These are phyloP conservation scores for Xylaria hypoxylon DNA, from an alignment of 2,329 filamentous ascomycete species.

Conservation along the genomic window DNA sequence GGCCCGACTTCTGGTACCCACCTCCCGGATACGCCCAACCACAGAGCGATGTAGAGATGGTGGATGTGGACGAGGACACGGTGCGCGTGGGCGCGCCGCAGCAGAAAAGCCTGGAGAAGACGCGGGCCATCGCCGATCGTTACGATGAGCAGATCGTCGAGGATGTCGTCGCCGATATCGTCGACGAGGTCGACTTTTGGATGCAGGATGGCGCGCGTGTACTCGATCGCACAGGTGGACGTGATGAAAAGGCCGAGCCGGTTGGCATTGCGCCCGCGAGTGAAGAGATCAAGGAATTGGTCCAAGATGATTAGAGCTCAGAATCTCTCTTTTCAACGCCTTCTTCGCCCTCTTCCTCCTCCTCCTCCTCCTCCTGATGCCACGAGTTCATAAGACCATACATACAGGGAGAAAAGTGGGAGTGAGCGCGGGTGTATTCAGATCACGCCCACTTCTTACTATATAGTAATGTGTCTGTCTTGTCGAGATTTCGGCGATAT, in stretches of 20 bases:
- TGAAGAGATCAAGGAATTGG: slow-evolving; percentile 73
- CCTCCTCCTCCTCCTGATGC: too few relatives aligned
- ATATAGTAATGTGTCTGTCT: neutral
- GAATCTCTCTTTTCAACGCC: too few relatives aligned
- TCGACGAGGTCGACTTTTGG: slow-evolving; percentile 95
- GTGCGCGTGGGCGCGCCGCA: slow-evolving; percentile 34
- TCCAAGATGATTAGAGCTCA: slow-evolving; percentile 66
- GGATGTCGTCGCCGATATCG: slow-evolving; percentile 90
- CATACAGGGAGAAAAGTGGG: neutral
- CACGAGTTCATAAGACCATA: too few relatives aligned
- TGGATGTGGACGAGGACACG: slow-evolving; percentile 51
- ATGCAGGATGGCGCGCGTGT: slow-evolving; percentile 72
- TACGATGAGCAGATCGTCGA: slow-evolving; percentile 95
- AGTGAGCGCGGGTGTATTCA: neutral
- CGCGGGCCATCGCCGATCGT: slow-evolving; percentile 77
- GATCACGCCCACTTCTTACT: neutral
- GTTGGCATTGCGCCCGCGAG: slow-evolving; percentile 58
- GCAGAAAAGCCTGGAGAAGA: slow-evolving; percentile 44
- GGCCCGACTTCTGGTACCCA: slow-evolving; percentile 91
- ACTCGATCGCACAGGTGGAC: slow-evolving; percentile 58
- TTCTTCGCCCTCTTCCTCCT: too few relatives aligned
- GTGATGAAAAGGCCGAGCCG: slow-evolving; percentile 58
- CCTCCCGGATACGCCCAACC: slow-evolving; percentile 57
- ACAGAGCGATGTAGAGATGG: slow-evolving; percentile 62
- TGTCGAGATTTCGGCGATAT: neutral